Evolutionary conservation across 2,329 filamentous ascomycete species (phyloP).

Genomic region (Microsporum audouinii): DNA sequence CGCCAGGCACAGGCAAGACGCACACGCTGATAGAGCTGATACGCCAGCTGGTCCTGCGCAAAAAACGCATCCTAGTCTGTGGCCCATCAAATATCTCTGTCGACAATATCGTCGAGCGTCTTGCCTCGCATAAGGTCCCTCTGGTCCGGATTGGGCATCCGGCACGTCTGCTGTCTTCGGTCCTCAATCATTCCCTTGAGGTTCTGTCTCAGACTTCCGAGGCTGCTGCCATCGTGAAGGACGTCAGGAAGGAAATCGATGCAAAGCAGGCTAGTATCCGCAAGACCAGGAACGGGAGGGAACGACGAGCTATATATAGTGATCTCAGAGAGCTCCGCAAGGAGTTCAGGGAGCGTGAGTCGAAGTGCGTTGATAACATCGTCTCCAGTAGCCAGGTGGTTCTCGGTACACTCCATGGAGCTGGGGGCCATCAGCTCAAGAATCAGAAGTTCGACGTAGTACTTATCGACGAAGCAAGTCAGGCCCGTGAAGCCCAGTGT

Average conservation of each 20-base stretch:
- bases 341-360: conserved; percentile 78
- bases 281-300: conserved; percentile 70
- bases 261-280: conserved; percentile 76
- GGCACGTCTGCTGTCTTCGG: conserved; percentile 74
- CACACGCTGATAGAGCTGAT: conserved; percentile 94
- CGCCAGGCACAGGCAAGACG: conserved; percentile 92
- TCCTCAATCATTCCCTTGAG: conserved; percentile 81
- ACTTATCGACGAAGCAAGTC: conserved; percentile 90
- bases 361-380: conserved; percentile 64
- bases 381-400: conserved; percentile 73
- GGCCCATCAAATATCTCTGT: conserved; percentile 95
- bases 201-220: conserved; percentile 83
- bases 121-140: conserved; percentile 71
- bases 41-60: conserved; percentile 67
- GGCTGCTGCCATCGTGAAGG: conserved; percentile 75
- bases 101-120: conserved; percentile 92
- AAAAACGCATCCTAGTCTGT: conserved; percentile 74
- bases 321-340: conserved; percentile 77
- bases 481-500: conserved; percentile 90
- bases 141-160: conserved; percentile 89
- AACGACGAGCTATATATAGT: conserved; percentile 68
- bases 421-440: conserved; percentile 71
- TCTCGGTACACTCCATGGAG: conserved; percentile 81
- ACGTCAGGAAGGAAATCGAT: conserved; percentile 88
- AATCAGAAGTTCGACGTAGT: conserved; percentile 81